Base-by-base conservation (phyloP, 495 filamentous ascomycete genomes). In the Neurospora sp. region DNA sequence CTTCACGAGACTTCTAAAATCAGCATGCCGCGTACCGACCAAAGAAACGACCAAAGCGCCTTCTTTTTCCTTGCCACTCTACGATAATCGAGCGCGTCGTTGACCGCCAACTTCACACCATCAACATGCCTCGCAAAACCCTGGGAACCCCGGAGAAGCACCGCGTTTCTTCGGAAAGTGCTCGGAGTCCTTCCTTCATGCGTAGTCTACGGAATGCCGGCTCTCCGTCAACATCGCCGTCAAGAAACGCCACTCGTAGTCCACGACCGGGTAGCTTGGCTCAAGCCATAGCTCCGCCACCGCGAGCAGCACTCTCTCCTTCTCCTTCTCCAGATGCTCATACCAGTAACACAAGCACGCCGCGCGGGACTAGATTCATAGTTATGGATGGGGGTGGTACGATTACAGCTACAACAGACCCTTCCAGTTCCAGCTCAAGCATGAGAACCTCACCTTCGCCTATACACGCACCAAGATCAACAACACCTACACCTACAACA, bases 401-500 rank as follows among this genome's bases (percentile, higher is more conserved):
- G 1, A 45, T 8, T 37, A 45, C 12, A 69, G 48, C 53, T 20
- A 38, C 45, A 40, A 27, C 38, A 31, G 53, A 59, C 20, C 48
- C 37, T 40, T 16, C 40, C 40, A 45, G 40, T 22, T 38, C 61
- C 35, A 40, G 44, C 18, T 35, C 45, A 20, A 40, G 70, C 27
- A 20, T 37, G 31, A 39, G 18, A 20, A 18, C 48, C 9, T 53
- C 70, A 16, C 68, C 70, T 18, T 42, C 69, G 10, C 39, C 37
- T 12, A 31, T 41, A 69, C 6, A 40, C 20, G 3, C 69, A 44
- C 9, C 39, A 18, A 42, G 42, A 37, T 27, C 61, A 72, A 41
- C 65, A 73, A 61, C 69, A 42, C 39, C 71, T 9, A 22, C 40
- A 18, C 4, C 41, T 10, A 18, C 77, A 41, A 74, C 77, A 73